phyloP scores from a whole-genome alignment of 2,329 filamentous ascomycete genomes.

The Microdochium paspali region DNA sequence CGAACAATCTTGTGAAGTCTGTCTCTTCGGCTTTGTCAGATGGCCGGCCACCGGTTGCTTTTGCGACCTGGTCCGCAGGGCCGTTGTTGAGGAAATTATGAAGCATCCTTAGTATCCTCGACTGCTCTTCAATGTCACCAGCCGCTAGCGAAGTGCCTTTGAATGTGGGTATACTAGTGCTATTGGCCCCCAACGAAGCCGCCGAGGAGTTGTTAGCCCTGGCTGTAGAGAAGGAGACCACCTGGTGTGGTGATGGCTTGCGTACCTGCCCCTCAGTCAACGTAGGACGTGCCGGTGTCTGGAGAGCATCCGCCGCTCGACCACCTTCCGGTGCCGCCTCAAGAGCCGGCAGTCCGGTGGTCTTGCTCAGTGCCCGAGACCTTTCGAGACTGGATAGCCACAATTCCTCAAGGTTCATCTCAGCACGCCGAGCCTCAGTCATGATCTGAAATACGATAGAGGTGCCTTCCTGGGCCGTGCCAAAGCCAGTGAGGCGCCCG shows the following conservation, averaged over 20 bases:
- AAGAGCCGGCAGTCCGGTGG: neutral
- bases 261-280: neutral
- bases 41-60: neutral
- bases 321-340: neutral
- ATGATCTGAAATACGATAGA: conserved; percentile 50
- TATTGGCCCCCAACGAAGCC: neutral
- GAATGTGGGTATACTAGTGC: neutral
- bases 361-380: conserved; percentile 3
- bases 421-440: conserved; percentile 41
- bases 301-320: neutral
- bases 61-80: neutral
- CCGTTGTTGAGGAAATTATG: neutral
- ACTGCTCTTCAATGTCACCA: neutral
- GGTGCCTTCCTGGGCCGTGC: conserved; percentile 36
- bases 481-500: conserved; percentile 69
- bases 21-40: neutral
- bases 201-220: neutral
- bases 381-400: conserved; percentile 30
- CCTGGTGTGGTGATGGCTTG: neutral
- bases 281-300: neutral
- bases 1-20: neutral
- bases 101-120: neutral
- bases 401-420: conserved; percentile 42
- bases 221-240: neutral
- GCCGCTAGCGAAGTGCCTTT: neutral